phyloP scores from a whole-genome alignment of 331 rosid genomes.

The Dryas integrifolia region DNA sequence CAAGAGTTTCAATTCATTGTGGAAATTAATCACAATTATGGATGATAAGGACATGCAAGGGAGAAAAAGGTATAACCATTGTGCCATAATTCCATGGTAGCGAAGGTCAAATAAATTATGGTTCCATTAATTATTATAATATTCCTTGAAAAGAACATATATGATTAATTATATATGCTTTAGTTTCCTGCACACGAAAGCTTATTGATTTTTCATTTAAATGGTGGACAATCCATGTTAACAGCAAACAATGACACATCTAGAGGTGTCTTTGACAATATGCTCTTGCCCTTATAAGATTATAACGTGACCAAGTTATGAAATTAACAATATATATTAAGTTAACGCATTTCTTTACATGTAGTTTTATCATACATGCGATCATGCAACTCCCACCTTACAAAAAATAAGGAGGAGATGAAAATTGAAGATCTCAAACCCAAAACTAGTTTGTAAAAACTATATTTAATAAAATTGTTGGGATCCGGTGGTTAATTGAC shows the following conservation, averaged over 20 bases:
- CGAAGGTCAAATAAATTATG: not conserved
- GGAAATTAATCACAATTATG: not conserved
- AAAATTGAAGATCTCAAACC: too few relatives aligned
- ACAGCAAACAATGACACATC: conserved; percentile 18
- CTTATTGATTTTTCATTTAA: conserved; percentile 8
- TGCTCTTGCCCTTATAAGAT: not conserved
- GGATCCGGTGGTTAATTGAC: too few relatives aligned
- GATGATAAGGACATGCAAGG: conserved; percentile 1
- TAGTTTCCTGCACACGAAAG: conserved; percentile 19
- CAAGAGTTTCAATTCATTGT: not conserved
- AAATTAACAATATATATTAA: not conserved
- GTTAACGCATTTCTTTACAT: too few relatives aligned
- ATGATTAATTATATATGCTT: conserved; percentile 8
- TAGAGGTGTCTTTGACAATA: not conserved
- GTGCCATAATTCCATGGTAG: not conserved
- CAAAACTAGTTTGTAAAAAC: too few relatives aligned
- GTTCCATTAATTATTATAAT: not conserved
- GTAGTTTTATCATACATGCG: too few relatives aligned
- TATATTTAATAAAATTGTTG: too few relatives aligned
- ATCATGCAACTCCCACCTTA: too few relatives aligned
- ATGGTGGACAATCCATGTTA: not conserved
- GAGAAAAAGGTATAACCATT: not conserved
- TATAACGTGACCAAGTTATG: not conserved
- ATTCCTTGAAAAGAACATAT: conserved; percentile 24
- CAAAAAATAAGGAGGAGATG: too few relatives aligned